These are phyloP conservation scores for Aurifilum marmelostoma DNA, from an alignment of 2,329 filamentous ascomycete species.

Conservation along the genomic window DNA sequence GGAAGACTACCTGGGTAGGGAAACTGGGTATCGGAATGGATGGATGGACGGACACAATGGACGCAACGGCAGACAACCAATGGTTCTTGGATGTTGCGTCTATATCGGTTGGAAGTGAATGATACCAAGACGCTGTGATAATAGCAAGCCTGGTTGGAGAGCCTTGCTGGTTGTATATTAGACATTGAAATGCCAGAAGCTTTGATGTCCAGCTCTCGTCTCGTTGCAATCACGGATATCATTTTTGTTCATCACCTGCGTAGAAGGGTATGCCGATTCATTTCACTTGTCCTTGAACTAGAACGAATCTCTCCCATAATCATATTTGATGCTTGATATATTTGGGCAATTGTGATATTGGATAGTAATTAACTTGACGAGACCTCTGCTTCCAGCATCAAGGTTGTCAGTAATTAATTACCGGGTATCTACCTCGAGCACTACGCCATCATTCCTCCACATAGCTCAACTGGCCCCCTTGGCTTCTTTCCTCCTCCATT, in stretches of 20 bases:
- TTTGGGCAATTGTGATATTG: too few relatives aligned
- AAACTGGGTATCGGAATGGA: slow-evolving; percentile 1
- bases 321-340: too few relatives aligned
- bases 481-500: background rate
- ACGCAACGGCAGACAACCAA: background rate
- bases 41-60: background rate
- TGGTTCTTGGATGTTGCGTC: background rate
- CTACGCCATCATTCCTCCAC: background rate
- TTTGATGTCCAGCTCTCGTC: background rate
- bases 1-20: background rate
- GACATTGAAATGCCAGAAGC: slow-evolving; percentile 8
- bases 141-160: background rate
- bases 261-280: too few relatives aligned
- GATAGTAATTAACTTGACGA: too few relatives aligned
- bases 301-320: too few relatives aligned
- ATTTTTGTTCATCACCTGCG: too few relatives aligned
- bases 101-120: background rate
- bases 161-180: background rate
- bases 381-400: background rate
- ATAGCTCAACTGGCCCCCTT: background rate
- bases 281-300: too few relatives aligned
- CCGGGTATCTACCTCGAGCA: slow-evolving; percentile 4
- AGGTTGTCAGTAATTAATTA: background rate
- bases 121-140: slow-evolving; percentile 6
- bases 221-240: background rate